Percentiles rank a stretch among this genome's conserved stretches.
Evolutionary conservation across 352 stramenopile species (phyloP).

Genomic region (Pythium angustatum): DNA sequence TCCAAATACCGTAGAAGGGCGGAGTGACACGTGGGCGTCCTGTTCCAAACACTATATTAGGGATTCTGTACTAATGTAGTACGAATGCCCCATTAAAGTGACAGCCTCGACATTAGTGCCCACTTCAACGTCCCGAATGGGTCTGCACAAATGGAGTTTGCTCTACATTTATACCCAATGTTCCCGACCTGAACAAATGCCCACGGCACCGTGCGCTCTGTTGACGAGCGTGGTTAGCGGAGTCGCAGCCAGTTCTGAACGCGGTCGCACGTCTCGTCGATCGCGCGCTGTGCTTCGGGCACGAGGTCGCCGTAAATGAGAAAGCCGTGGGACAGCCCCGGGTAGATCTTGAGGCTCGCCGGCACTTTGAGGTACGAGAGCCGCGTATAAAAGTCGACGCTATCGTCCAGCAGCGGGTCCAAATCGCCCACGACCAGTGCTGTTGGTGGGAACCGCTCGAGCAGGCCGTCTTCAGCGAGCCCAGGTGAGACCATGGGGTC

Average conservation of each 20-base stretch:
- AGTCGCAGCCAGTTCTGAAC: conserved; percentile 64
- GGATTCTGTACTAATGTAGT: conserved; percentile 5
- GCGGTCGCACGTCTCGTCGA: conserved; percentile 80
- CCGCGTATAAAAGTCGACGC: conserved; percentile 89
- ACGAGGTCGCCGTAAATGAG: conserved; percentile 87
- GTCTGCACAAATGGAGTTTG: background rate
- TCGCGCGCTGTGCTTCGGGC: conserved; percentile 71
- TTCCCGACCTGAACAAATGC: too few relatives aligned
- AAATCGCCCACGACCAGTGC: conserved; percentile 83
- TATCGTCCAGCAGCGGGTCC: conserved; percentile 87
- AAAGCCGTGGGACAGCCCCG: conserved; percentile 83
- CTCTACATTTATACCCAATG: background rate
- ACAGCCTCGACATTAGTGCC: conserved; percentile 5
- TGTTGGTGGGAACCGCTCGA: conserved; percentile 80
- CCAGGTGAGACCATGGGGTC: conserved; percentile 85
- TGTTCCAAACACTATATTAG: too few relatives aligned
- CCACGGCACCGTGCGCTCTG: too few relatives aligned
- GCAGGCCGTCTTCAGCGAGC: conserved; percentile 69
- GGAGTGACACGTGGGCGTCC: too few relatives aligned
- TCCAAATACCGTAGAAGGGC: too few relatives aligned
- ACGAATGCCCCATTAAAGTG: background rate
- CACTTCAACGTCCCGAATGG: conserved; percentile 4
- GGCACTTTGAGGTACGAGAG: conserved; percentile 78
- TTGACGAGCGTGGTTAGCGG: conserved; percentile 17
- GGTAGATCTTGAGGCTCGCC: conserved; percentile 83